Base-by-base conservation (phyloP, 2,329 filamentous ascomycete genomes). In the Macrophomina phaseolina region DNA sequence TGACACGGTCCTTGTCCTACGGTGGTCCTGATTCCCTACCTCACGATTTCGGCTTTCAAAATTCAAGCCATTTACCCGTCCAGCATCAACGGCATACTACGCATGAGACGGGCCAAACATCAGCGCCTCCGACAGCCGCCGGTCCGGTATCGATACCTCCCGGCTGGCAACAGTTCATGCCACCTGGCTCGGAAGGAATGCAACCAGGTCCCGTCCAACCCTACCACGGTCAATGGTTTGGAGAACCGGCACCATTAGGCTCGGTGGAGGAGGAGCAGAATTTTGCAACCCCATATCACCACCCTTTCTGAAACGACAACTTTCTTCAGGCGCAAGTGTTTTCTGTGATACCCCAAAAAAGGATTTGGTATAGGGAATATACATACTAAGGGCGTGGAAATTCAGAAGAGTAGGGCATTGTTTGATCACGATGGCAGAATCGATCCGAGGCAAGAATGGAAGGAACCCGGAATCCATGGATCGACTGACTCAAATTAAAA, bases 1-100 rank as follows among this genome's bases (percentile, higher is more conserved):
- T 67, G 69, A 34, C 74, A 73, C 51, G 73, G 72, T 60, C 76
- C 78, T 79, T 80, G 77, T 80, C 78, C 0, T 80, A 78, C 55
- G 76, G 77, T 4, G 76, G 78, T 45, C 78, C 79, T 9, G 78
- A 80, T 63, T 73, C 76, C 1, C 61, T 78, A 14, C 70, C 74
- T 11, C 75, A 75, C 28, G 74, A 78, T 11, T 78, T 75, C 56
- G 67, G 51, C 11, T 67, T 62, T 14, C 65, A 56, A 14, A 52
- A 62, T 11, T 38, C 63, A 5, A 55, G 46, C 14, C 49, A 48
- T 18, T 42, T 67, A 36, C 30, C 55, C n/a, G 52, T 53, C 0
- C 65, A 62, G 7, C 60, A 51, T 9, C 56, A 64, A 14, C 23
- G 49, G 11, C 52, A 64, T 11, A 55, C 65, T 14, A 51, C 49